Evolutionary conservation across 2,329 filamentous ascomycete genomes (phyloP).

Genomic region (Sporothrix luriei): DNA sequence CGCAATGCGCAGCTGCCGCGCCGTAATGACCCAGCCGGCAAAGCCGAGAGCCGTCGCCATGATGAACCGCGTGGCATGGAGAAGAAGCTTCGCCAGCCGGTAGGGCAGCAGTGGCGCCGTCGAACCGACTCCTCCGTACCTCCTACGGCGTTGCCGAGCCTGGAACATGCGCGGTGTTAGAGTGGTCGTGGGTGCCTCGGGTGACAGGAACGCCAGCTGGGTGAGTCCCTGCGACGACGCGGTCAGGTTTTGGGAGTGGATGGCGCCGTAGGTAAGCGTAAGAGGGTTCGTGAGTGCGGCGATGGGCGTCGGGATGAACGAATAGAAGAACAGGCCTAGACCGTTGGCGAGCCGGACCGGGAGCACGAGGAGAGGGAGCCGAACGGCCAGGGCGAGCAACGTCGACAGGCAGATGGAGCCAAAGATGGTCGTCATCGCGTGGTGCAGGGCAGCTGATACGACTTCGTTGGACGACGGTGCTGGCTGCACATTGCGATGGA

Average conservation of each 20-base stretch:
- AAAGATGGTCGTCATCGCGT: slow-evolving; percentile 83
- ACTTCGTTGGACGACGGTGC: slow-evolving; percentile 77
- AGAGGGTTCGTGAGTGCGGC: slow-evolving; percentile 86
- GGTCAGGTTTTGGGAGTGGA: slow-evolving; percentile 82
- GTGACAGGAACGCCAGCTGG: slow-evolving; percentile 78
- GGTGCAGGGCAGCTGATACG: slow-evolving; percentile 77
- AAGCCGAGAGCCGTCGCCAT: slow-evolving; percentile 90
- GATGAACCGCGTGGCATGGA: slow-evolving; percentile 87
- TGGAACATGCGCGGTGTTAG: slow-evolving; percentile 59
- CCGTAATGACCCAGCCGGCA: slow-evolving; percentile 94
- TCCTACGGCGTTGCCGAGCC: slow-evolving; percentile 35
- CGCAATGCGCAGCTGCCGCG: slow-evolving; percentile 70
- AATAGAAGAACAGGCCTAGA: slow-evolving; percentile 65
- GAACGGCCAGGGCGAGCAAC: slow-evolving; percentile 75
- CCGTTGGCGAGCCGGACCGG: slow-evolving; percentile 68
- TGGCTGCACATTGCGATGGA: slow-evolving; percentile 83
- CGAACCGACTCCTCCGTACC: slow-evolving; percentile 42
- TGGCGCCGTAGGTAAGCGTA: slow-evolving; percentile 87
- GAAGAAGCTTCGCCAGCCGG: slow-evolving; percentile 83
- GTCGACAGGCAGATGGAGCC: slow-evolving; percentile 91
- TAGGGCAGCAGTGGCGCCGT: slow-evolving; percentile 72
- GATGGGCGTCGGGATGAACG: slow-evolving; percentile 81
- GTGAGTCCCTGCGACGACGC: slow-evolving; percentile 77
- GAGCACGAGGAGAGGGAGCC: slow-evolving; percentile 81
- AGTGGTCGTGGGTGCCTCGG: slow-evolving; percentile 72